Evolutionary conservation across 441 rosid species (phyloP).

Genomic region (Corymbia citriodora): DNA sequence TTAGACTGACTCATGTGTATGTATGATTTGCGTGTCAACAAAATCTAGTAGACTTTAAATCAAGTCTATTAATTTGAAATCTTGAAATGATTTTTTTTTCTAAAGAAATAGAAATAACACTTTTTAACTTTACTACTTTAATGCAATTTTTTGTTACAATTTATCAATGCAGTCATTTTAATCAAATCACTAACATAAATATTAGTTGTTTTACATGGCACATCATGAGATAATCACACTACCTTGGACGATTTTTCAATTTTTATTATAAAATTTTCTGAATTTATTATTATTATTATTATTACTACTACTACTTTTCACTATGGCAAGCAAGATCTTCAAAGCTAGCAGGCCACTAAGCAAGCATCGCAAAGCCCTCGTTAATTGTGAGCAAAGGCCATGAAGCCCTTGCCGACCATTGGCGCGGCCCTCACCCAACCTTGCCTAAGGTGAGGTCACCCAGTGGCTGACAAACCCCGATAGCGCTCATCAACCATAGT

Average conservation of each 20-base stretch:
- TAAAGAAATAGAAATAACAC: not conserved
- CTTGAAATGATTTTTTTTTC: not conserved
- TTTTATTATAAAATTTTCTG: no score
- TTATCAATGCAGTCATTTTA: no score
- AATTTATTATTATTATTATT: no score
- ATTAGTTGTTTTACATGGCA: rapidly evolving
- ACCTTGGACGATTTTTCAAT: rapidly evolving
- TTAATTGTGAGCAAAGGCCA: not conserved
- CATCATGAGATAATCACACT: rapidly evolving
- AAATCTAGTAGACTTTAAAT: not conserved
- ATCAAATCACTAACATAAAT: rapidly evolving
- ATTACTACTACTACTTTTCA: no score
- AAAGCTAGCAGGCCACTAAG: not conserved
- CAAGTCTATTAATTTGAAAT: not conserved
- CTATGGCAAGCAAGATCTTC: rapidly evolving
- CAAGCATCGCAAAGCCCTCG: not conserved
- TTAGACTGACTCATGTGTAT: rapidly evolving
- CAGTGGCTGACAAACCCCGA: no score
- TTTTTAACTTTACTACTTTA: no score
- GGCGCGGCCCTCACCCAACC: not conserved
- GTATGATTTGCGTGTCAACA: not conserved
- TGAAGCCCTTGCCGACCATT: not conserved
- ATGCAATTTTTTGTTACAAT: not conserved
- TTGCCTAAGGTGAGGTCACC: not conserved
- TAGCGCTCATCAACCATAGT: no score